Percentiles rank a stretch among this genome's conserved stretches.
phyloP scores from a whole-genome alignment of 2,329 filamentous ascomycete genomes.

The Amauroascus niger region DNA sequence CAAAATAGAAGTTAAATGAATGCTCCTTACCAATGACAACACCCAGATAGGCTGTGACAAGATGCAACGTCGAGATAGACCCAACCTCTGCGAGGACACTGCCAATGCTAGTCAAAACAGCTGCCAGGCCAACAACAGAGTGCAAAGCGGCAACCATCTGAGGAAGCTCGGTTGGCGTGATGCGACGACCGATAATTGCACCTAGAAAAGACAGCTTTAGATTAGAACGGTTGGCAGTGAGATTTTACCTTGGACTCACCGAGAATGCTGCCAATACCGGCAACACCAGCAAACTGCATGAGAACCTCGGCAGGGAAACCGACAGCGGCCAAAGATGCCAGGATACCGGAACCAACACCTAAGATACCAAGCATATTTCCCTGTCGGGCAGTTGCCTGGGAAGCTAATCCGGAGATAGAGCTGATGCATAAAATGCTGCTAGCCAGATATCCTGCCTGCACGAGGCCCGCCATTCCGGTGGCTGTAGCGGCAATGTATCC shows the following conservation, averaged over 20 bases:
- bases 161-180: slow-evolving; percentile 77
- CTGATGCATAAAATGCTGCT: slow-evolving; percentile 75
- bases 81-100: slow-evolving; percentile 67
- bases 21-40: slow-evolving; percentile 58
- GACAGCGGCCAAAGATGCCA: slow-evolving; percentile 71
- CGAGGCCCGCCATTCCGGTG: slow-evolving; percentile 72
- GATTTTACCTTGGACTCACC: slow-evolving; percentile 33
- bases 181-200: slow-evolving; percentile 70
- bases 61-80: slow-evolving; percentile 64
- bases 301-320: slow-evolving; percentile 72
- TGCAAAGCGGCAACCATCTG: slow-evolving; percentile 84
- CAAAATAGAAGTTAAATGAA: too few relatives aligned
- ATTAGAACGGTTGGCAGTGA: neutral
- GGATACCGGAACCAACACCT: slow-evolving; percentile 70
- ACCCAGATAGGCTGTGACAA: slow-evolving; percentile 77
- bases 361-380: slow-evolving; percentile 81
- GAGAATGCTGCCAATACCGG: slow-evolving; percentile 58
- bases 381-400: slow-evolving; percentile 70
- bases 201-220: slow-evolving; percentile 36
- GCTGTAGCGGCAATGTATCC: slow-evolving; percentile 71
- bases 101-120: slow-evolving; percentile 78
- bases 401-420: slow-evolving; percentile 71
- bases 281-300: slow-evolving; percentile 68
- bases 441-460: slow-evolving; percentile 78
- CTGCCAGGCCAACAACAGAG: slow-evolving; percentile 80